Evolutionary conservation across 441 rosid species (phyloP).

Genomic region (Manihot esculenta): DNA sequence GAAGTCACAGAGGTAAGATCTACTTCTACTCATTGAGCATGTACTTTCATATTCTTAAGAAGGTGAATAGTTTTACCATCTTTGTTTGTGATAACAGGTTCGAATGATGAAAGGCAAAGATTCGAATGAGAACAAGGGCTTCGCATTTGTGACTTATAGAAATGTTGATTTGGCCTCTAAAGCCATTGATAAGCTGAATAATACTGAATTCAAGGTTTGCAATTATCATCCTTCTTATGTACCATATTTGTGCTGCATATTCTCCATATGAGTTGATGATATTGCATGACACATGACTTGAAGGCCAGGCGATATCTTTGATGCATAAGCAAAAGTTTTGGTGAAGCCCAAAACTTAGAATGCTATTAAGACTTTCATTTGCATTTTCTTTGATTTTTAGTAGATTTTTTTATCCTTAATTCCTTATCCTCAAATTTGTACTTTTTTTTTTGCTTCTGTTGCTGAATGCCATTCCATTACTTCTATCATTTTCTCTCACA

Average conservation of each 20-base stretch:
- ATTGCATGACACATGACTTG: not conserved
- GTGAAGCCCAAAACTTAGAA: not conserved
- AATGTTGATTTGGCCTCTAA: conserved; percentile 63
- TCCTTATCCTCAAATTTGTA: conserved; percentile 1
- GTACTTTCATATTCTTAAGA: conserved; percentile 51
- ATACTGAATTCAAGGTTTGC: conserved; percentile 68
- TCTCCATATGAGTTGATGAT: conserved; percentile 2
- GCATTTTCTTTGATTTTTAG: not conserved
- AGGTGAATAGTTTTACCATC: conserved; percentile 35
- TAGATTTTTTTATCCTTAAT: not conserved
- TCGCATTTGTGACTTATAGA: conserved; percentile 90
- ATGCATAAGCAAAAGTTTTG: not conserved
- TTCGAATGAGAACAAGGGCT: conserved; percentile 75
- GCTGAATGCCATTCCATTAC: conserved; percentile 17
- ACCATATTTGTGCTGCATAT: not conserved
- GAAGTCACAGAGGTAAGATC: conserved; percentile 73
- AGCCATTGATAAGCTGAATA: conserved; percentile 78
- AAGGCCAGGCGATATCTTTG: not conserved
- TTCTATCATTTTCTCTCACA: conserved; percentile 26
- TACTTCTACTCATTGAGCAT: conserved; percentile 43
- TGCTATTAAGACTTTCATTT: not conserved
- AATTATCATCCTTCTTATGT: conserved; percentile 13
- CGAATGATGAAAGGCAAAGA: conserved; percentile 94
- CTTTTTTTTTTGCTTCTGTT: conserved; percentile 13
- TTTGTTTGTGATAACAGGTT: conserved; percentile 48